phyloP scores from a whole-genome alignment of 768 basidiomycete genomes.

The Astraeus odoratus region DNA sequence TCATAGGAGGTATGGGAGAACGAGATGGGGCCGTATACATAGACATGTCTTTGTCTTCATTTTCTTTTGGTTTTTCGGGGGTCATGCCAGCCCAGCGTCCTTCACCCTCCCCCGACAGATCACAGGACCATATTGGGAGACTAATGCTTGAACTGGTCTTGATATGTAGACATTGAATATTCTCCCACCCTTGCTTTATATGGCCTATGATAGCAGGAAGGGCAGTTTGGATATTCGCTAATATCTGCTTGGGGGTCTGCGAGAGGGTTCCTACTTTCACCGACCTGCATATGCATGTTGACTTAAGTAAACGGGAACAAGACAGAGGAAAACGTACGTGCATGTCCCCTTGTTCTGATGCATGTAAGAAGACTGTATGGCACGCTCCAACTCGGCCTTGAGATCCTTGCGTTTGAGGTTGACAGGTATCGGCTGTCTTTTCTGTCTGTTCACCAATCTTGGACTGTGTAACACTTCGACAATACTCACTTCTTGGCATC shows the following conservation, averaged over 20 bases:
- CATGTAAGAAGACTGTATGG: conserved; percentile 92
- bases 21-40: background rate
- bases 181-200: conserved; percentile 82
- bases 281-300: conserved; percentile 40
- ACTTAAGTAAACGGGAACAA: background rate
- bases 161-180: conserved; percentile 82
- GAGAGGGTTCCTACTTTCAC: conserved; percentile 76
- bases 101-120: conserved; percentile 44
- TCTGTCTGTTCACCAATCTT: background rate
- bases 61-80: conserved; percentile 6
- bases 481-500: conserved; percentile 80
- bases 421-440: conserved; percentile 94
- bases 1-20: background rate
- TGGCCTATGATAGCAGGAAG: conserved; percentile 66
- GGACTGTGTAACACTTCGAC: conserved; percentile 2
- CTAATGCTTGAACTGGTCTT: conserved; percentile 81
- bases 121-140: conserved; percentile 88
- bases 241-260: conserved; percentile 65
- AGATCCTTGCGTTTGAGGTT: conserved; percentile 81
- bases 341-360: conserved; percentile 91
- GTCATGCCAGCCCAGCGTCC: conserved; percentile 27
- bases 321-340: conserved; percentile 55
- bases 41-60: conserved; percentile 2
- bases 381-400: conserved; percentile 87
- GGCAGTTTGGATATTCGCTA: conserved; percentile 72